Conservation (phyloP, 2,329 filamentous ascomycete genomes). For the Diplodia mutila region DNA sequence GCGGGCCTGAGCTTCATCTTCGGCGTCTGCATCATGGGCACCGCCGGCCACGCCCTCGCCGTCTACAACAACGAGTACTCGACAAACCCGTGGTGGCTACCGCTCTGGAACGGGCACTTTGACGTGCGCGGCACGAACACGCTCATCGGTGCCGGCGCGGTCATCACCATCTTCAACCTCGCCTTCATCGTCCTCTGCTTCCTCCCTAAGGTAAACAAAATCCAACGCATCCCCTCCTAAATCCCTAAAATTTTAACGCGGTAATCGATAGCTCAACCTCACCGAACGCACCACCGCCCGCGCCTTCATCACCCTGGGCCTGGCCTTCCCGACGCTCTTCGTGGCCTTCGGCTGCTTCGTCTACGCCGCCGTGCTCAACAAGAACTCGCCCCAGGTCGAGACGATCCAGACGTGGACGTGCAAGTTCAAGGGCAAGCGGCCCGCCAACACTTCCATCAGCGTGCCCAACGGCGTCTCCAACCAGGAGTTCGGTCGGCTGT, state of each 20-base stretch:
- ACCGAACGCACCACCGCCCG: slow-evolving; percentile 42
- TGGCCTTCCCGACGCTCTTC: slow-evolving; percentile 43
- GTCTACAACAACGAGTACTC: slow-evolving; percentile 48
- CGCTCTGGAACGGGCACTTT: slow-evolving; percentile 54
- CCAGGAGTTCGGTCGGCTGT: slow-evolving; percentile 44
- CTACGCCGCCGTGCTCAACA: slow-evolving; percentile 45
- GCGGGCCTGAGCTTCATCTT: slow-evolving; percentile 43
- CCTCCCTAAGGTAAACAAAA: slow-evolving; percentile 38
- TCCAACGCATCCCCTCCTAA: not conserved
- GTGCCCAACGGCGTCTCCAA: slow-evolving; percentile 39
- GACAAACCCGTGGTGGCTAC: slow-evolving; percentile 53
- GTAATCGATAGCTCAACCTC: slow-evolving; percentile 36
- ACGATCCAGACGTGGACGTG: slow-evolving; percentile 47
- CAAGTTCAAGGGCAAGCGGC: slow-evolving; percentile 40
- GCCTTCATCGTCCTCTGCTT: slow-evolving; percentile 40
- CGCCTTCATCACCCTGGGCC: slow-evolving; percentile 42
- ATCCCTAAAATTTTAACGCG: no score
- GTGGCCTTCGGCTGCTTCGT: slow-evolving; percentile 47
- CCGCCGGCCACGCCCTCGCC: slow-evolving; percentile 47
- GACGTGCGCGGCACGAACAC: slow-evolving; percentile 49
- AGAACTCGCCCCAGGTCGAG: slow-evolving; percentile 39
- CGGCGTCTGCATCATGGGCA: slow-evolving; percentile 46
- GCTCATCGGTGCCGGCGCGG: slow-evolving; percentile 44
- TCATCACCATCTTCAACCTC: slow-evolving; percentile 45
- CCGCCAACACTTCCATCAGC: slow-evolving; percentile 21